Percentiles rank a stretch among this genome's conserved stretches.
These are phyloP conservation scores for Ceratobasidium sp. DNA, from an alignment of 1,284 basidiomycete genomes.

Conservation along the genomic window DNA sequence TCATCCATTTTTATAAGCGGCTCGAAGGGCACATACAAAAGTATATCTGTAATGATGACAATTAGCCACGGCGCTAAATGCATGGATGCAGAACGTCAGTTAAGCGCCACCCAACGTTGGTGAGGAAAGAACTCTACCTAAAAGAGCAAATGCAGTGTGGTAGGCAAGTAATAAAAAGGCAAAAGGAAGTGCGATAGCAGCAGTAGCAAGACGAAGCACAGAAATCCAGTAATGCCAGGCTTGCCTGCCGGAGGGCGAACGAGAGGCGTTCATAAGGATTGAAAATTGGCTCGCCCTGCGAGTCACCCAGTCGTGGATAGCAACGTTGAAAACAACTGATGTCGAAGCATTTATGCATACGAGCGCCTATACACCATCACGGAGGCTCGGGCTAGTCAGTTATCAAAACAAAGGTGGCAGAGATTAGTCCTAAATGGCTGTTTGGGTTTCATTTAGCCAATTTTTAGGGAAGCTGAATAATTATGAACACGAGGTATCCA, in stretches of 20 bases:
- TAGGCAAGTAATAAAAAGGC: neutral
- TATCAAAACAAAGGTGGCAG: no score
- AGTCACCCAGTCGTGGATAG: neutral
- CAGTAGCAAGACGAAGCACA: slow-evolving; percentile 1
- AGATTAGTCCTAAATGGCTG: no score
- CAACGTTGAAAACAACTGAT: neutral
- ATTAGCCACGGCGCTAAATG: neutral
- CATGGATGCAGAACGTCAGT: neutral
- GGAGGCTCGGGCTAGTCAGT: neutral
- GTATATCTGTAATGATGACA: neutral
- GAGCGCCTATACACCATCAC: neutral
- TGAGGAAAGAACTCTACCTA: neutral
- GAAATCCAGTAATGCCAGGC: slow-evolving; percentile 29
- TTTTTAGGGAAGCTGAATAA: no score
- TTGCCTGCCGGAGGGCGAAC: neutral
- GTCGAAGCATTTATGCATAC: neutral
- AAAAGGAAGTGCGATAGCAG: neutral
- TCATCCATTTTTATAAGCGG: no score
- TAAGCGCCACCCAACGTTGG: no score
- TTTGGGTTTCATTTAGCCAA: no score
- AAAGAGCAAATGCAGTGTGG: neutral
- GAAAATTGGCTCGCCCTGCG: neutral
- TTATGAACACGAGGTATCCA: no score
- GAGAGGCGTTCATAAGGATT: neutral
- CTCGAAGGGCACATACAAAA: neutral